Conservation (phyloP, 169 alveolate species). For the Amoebophrya sp. region DNA sequence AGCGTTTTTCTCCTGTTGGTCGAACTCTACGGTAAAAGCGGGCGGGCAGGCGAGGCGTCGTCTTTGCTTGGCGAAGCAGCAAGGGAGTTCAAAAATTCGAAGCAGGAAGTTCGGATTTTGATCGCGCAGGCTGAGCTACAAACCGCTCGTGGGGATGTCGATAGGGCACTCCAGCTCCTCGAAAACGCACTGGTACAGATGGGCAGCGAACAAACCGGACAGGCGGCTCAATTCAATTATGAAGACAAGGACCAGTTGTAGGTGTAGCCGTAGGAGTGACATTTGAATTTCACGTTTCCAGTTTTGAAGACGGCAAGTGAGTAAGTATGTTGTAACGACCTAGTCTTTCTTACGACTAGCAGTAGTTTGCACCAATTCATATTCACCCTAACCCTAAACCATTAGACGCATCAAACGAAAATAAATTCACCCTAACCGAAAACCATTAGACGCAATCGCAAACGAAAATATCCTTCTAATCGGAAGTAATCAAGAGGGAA, state of each 20-base stretch:
- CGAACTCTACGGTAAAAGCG: not conserved
- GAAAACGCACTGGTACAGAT: too few relatives aligned
- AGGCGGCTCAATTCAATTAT: too few relatives aligned
- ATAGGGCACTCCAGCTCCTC: not conserved
- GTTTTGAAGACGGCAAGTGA: too few relatives aligned
- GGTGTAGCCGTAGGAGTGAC: not conserved
- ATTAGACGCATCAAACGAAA: too few relatives aligned
- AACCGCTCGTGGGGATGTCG: conserved; percentile 56
- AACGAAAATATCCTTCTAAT: too few relatives aligned
- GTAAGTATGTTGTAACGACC: too few relatives aligned
- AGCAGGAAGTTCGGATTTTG: conserved; percentile 60
- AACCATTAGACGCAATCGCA: too few relatives aligned
- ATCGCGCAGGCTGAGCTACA: conserved; percentile 67
- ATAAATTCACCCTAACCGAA: too few relatives aligned
- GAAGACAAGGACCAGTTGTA: not conserved
- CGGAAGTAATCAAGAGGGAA: not conserved
- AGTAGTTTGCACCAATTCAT: too few relatives aligned
- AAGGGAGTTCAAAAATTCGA: conserved; percentile 67
- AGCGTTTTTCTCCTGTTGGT: not conserved
- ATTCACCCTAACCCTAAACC: too few relatives aligned
- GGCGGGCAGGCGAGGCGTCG: conserved; percentile 64
- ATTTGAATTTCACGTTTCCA: too few relatives aligned
- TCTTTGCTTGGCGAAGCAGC: conserved; percentile 65
- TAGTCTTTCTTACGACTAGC: too few relatives aligned
- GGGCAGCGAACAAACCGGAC: conserved; percentile 50